These are phyloP conservation scores for Keithomyces neogunnii DNA, from an alignment of 2,329 filamentous ascomycete genomes.

Conservation along the genomic window DNA sequence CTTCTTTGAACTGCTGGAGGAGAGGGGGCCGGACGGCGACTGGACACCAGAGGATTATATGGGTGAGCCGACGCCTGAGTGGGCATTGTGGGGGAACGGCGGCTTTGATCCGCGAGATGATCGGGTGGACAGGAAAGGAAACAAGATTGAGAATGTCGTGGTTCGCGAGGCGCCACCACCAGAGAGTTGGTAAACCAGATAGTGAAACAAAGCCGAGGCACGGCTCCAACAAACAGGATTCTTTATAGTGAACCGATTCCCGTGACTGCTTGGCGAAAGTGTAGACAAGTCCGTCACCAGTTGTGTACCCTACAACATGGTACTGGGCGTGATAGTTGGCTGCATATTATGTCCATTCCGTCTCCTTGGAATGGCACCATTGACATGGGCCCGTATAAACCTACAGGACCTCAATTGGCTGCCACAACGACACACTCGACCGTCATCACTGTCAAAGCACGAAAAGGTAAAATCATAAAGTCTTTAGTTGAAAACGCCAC, in stretches of 20 bases:
- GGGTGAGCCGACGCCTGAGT: constrained; percentile 75
- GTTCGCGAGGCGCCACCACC: constrained; percentile 20
- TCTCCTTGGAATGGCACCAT: too few species aligned
- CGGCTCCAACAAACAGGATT: neutral
- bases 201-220: neutral
- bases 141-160: constrained; percentile 43
- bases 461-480: constrained; percentile 15
- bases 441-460: neutral
- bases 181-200: constrained; percentile 5
- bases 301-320: too few species aligned
- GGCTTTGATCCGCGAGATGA: constrained; percentile 89
- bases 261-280: too few species aligned
- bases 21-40: constrained; percentile 52
- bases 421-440: neutral
- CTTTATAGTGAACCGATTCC: too few species aligned
- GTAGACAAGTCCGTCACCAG: too few species aligned
- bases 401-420: too few species aligned
- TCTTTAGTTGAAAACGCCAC: constrained; percentile 17
- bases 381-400: too few species aligned
- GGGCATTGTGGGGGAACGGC: constrained; percentile 90
- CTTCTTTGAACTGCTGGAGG: constrained; percentile 80
- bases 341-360: too few species aligned
- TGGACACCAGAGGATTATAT: constrained; percentile 91
- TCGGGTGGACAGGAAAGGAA: constrained; percentile 79
- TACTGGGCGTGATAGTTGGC: too few species aligned